Conservation (phyloP, 2,329 filamentous ascomycete species). For the Basipetospora sp. region DNA sequence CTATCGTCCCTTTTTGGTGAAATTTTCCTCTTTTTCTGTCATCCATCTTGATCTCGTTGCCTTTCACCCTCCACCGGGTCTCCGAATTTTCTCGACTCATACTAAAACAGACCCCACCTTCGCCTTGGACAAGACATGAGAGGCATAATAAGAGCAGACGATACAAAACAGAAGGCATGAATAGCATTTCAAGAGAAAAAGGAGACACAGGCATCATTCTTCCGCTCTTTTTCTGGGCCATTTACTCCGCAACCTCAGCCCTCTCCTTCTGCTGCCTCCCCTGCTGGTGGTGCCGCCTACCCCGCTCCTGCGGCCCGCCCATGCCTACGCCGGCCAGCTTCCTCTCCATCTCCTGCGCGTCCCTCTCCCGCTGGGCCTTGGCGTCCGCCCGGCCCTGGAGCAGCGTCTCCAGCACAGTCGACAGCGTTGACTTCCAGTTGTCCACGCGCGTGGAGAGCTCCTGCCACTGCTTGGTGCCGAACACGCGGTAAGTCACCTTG, state of each 20-base stretch:
- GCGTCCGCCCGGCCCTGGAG: conserved; percentile 69
- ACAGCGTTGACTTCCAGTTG: conserved; percentile 74
- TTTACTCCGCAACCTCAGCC: conserved; percentile 43
- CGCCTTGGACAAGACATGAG: too few relatives aligned
- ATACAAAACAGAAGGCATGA: too few relatives aligned
- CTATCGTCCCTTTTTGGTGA: too few relatives aligned
- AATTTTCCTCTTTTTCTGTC: too few relatives aligned
- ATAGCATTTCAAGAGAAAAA: background rate
- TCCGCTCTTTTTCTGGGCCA: background rate
- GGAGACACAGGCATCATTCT: background rate
- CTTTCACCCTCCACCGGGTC: too few relatives aligned
- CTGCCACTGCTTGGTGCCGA: conserved; percentile 94
- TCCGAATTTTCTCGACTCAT: too few relatives aligned
- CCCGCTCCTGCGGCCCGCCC: conserved; percentile 16
- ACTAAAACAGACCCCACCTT: too few relatives aligned
- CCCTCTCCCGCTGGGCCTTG: conserved; percentile 61
- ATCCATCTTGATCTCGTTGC: too few relatives aligned
- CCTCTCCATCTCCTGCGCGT: conserved; percentile 55
- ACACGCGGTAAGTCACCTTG: conserved; percentile 89
- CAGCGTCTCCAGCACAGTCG: conserved; percentile 63
- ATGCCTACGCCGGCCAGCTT: conserved; percentile 37
- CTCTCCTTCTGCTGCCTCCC: conserved; percentile 28
- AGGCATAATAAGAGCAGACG: too few relatives aligned
- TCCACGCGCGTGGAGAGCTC: conserved; percentile 83
- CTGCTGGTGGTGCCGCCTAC: conserved; percentile 14